phyloP scores from a whole-genome alignment of 768 basidiomycete species.

The Boletus pseudo-olivaceus region DNA sequence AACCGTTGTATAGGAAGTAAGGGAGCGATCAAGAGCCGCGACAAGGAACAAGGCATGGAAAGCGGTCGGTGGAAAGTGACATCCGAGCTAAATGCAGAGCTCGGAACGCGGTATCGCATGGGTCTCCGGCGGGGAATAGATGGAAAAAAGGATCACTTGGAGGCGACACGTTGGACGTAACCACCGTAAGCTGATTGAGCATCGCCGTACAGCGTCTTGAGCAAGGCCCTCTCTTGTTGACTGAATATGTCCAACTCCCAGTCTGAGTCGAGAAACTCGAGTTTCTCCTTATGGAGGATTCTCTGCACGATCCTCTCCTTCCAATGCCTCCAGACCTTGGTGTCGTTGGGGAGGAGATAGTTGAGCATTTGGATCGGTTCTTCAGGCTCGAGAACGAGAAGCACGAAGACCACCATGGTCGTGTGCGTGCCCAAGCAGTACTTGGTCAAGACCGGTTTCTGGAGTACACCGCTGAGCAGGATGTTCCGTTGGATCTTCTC shows the following conservation, averaged over 20 bases:
- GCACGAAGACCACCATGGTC: conserved; percentile 4
- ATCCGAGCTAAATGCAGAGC: too few relatives aligned
- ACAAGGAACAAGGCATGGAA: too few relatives aligned
- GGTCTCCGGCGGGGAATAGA: too few relatives aligned
- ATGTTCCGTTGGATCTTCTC: conserved; percentile 20
- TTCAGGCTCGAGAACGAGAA: conserved; percentile 20
- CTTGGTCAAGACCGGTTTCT: conserved; percentile 11
- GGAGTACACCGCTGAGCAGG: conserved; percentile 17
- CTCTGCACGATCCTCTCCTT: conserved; percentile 7
- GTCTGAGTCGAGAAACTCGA: conserved; percentile 19
- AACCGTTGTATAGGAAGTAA: too few relatives aligned
- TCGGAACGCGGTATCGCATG: too few relatives aligned
- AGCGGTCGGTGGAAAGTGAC: too few relatives aligned
- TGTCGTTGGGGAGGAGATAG: conserved; percentile 25
- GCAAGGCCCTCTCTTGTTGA: conserved; percentile 12
- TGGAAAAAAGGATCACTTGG: not conserved
- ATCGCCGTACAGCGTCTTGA: conserved; percentile 21
- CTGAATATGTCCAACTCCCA: conserved; percentile 17
- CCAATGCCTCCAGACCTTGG: conserved; percentile 25
- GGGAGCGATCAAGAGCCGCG: too few relatives aligned
- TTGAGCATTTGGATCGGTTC: conserved; percentile 22
- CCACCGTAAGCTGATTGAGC: conserved; percentile 23
- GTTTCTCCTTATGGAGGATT: conserved; percentile 12
- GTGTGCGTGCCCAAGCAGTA: conserved; percentile 24
- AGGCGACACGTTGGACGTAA: conserved; percentile 7